Base-by-base conservation (phyloP, 2,329 filamentous ascomycete species). In the Aspergillus neoniger region DNA sequence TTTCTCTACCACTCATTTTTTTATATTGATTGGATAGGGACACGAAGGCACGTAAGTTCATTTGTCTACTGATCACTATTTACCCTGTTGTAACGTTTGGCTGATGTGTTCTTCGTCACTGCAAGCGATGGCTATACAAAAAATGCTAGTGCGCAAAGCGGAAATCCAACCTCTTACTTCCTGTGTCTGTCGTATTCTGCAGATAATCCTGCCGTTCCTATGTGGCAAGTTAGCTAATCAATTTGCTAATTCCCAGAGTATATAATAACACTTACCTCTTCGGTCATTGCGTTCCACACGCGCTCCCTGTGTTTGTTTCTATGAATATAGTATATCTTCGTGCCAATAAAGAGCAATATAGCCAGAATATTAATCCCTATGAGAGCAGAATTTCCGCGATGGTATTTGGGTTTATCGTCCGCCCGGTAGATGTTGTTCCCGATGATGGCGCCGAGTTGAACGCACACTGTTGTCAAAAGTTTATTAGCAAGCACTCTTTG, bases 371-470 rank as follows among this genome's bases (percentile, higher is more conserved):
- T 77, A 25, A 86, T 80, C 0, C 77, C 79, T 12, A 86, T 74
- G 47, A 84, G 74, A 9, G 83, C 77, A 1, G 75, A 81, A 71
- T 86, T 86, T 8, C 84, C 84, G 12, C 68, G 74, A 62, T 81
- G 79, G 70, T 85, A 86, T 65, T 80, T 81, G 0, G 83, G 83
- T 2, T 72, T 72, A 58, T 86, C 84, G 65, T 80, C 79, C 14
- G 81, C 72, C 19, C 81, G 77, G 67, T 83, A 85, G 59, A 84
- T 81, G 63, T 83, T 82, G n/a, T 67, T 69, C 2, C 63, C 63
- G 51, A 74, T 67, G 52, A 76, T 67, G 58, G 66, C 72, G 7
- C 67, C 67, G 3, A 66, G 39, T 62, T 76, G 75, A 9, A 76
- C 73, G 14, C 64, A 68, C 69, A 75, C 70, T 66, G 58, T 39